Conservation (phyloP, 2,329 filamentous ascomycete species). For the Ophiostoma quercus region DNA sequence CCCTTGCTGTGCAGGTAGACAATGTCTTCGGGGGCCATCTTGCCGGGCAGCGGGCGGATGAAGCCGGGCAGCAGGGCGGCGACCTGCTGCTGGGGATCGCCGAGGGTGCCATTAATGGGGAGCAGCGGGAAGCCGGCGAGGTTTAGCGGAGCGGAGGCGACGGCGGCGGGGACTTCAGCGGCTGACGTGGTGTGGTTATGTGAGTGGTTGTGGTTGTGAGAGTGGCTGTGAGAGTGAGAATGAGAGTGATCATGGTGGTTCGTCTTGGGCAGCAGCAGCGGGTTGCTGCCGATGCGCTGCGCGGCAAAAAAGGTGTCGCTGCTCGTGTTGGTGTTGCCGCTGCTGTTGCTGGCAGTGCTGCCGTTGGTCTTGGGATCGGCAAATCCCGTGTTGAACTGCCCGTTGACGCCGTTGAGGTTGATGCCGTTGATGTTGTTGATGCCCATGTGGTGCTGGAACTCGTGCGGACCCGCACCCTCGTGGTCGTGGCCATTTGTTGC, state of each 20-base stretch:
- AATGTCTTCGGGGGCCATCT: conserved; percentile 75
- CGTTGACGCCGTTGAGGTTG: not conserved
- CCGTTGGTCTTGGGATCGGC: not conserved
- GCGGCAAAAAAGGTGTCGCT: conserved; percentile 3
- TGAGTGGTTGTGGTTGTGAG: not conserved
- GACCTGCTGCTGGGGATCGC: conserved; percentile 31
- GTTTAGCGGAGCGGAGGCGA: conserved; percentile 10
- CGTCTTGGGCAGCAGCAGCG: conserved; percentile 12
- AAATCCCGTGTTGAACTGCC: not conserved
- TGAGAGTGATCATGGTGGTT: conserved; percentile 13
- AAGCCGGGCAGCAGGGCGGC: conserved; percentile 56
- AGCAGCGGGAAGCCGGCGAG: conserved; percentile 26
- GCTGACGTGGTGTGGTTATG: conserved; percentile 15
- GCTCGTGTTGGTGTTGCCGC: not conserved
- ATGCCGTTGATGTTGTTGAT: not conserved
- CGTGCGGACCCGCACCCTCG: conserved; percentile 20
- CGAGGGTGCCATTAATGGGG: conserved; percentile 29
- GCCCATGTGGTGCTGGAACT: conserved; percentile 20
- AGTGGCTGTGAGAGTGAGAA: conserved; percentile 11
- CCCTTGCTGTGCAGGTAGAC: conserved; percentile 79
- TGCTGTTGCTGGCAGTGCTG: not conserved
- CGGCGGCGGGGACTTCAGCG: conserved; percentile 5
- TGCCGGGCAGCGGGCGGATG: conserved; percentile 71
- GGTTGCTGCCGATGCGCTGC: conserved; percentile 15
- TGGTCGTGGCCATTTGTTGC: conserved; percentile 4